Conservation (phyloP, 768 basidiomycete species). For the Hydnomerulius pinastri region DNA sequence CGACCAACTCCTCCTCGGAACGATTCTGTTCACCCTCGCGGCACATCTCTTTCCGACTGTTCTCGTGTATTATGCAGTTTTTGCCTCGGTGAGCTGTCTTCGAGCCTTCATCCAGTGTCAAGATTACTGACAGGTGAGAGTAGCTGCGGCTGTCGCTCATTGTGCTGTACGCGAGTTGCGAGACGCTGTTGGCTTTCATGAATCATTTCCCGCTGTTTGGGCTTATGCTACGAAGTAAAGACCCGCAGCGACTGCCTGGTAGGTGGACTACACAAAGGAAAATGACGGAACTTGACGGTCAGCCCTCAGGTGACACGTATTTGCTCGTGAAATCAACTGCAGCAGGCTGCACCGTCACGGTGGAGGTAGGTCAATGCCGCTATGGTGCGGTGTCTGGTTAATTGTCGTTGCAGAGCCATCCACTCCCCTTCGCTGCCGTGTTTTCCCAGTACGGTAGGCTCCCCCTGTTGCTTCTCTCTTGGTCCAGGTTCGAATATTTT, state of each 20-base stretch:
- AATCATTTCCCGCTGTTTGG: conserved; percentile 94
- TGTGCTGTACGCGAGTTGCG: conserved; percentile 58
- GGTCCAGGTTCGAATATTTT: conserved; percentile 1
- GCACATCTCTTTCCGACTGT: conserved; percentile 86
- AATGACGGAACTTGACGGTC: background rate
- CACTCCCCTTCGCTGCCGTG: conserved; percentile 49
- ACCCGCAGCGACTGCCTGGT: conserved; percentile 84
- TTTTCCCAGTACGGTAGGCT: conserved; percentile 58
- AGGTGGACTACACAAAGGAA: conserved; percentile 1
- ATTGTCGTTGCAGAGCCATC: conserved; percentile 47
- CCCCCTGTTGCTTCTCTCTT: background rate
- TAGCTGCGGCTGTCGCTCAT: conserved; percentile 60
- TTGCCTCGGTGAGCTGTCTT: conserved; percentile 54
- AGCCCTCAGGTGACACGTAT: conserved; percentile 28
- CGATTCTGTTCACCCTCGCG: conserved; percentile 81
- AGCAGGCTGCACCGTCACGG: conserved; percentile 19
- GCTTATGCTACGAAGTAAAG: conserved; percentile 80
- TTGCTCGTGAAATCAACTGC: conserved; percentile 27
- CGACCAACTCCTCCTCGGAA: conserved; percentile 94
- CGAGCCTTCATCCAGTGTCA: too few species aligned
- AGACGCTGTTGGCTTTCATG: conserved; percentile 73
- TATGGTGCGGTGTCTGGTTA: background rate
- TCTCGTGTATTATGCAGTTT: conserved; percentile 81
- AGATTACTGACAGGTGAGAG: too few species aligned
- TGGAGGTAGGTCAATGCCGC: conserved; percentile 17